Conservation (phyloP, 1,284 basidiomycete genomes). For the Laetiporus sulphureus region DNA sequence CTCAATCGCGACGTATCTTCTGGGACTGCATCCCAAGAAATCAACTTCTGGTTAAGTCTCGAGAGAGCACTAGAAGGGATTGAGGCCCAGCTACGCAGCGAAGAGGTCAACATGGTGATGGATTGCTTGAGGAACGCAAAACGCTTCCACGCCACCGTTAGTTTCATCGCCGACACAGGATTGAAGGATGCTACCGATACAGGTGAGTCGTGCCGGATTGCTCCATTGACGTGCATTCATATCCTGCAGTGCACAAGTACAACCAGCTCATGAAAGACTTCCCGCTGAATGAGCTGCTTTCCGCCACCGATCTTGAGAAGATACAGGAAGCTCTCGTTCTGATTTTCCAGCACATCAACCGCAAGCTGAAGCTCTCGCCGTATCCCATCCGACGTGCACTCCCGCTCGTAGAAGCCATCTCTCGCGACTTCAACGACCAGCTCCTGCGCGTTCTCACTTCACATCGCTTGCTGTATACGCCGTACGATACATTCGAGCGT, state of each 20-base stretch:
- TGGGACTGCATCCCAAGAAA: constrained; percentile 96
- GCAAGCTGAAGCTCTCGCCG: constrained; percentile 91
- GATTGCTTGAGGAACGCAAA: constrained; percentile 95
- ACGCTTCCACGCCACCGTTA: constrained; percentile 95
- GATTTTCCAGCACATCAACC: constrained; percentile 93
- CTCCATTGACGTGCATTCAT: not conserved
- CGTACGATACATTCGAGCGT: constrained; percentile 91
- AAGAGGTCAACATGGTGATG: constrained; percentile 92
- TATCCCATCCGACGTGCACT: constrained; percentile 95
- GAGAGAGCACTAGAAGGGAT: constrained; percentile 92
- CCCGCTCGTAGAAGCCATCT: constrained; percentile 96
- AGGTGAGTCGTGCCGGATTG: constrained; percentile 44
- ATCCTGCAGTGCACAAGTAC: constrained; percentile 81
- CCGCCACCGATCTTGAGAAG: constrained; percentile 93
- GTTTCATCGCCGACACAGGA: constrained; percentile 96
- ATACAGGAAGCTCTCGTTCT: constrained; percentile 83
- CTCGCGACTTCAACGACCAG: constrained; percentile 94
- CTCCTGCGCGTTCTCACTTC: constrained; percentile 87
- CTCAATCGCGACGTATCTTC: constrained; percentile 89
- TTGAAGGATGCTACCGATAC: constrained; percentile 88
- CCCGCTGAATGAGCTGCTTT: constrained; percentile 92
- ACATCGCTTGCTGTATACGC: constrained; percentile 88
- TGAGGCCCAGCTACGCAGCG: constrained; percentile 85
- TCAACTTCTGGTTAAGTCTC: constrained; percentile 97
- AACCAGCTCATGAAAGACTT: constrained; percentile 99